Percentiles rank a stretch among this genome's conserved stretches.
Evolutionary conservation across 2,329 filamentous ascomycete species (phyloP).

Genomic region (Hortaea werneckii): DNA sequence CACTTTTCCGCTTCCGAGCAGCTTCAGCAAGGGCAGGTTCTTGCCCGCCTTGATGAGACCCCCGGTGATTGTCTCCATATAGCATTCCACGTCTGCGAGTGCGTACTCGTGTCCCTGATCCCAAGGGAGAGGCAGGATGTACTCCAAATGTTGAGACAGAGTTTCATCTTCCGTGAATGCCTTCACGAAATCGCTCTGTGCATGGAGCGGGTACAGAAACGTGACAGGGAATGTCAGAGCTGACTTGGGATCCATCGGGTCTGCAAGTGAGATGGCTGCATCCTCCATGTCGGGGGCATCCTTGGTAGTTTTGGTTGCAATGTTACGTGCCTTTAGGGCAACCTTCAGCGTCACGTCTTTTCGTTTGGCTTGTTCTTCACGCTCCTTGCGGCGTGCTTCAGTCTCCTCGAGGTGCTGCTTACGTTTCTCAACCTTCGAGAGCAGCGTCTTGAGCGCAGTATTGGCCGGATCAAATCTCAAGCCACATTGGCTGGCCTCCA

Average conservation of each 20-base stretch:
- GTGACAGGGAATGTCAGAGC: slow-evolving; percentile 67
- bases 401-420: slow-evolving; percentile 47
- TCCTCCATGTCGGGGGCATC: slow-evolving; percentile 83
- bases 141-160: slow-evolving; percentile 66
- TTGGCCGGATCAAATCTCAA: slow-evolving; percentile 64
- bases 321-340: slow-evolving; percentile 57
- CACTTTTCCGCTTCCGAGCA: slow-evolving; percentile 64
- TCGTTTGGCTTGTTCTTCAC: slow-evolving; percentile 44
- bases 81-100: slow-evolving; percentile 63
- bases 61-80: slow-evolving; percentile 70
- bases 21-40: slow-evolving; percentile 66
- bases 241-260: slow-evolving; percentile 63
- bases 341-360: slow-evolving; percentile 44
- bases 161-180: slow-evolving; percentile 68
- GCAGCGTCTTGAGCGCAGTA: slow-evolving; percentile 51
- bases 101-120: slow-evolving; percentile 60
- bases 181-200: slow-evolving; percentile 86
- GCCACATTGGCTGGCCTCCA: slow-evolving; percentile 66
- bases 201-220: slow-evolving; percentile 71
- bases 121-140: slow-evolving; percentile 86
- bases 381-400: slow-evolving; percentile 46
- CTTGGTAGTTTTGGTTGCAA: slow-evolving; percentile 53
- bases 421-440: slow-evolving; percentile 52
- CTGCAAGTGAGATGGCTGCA: slow-evolving; percentile 58
- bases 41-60: slow-evolving; percentile 84